Conservation (phyloP, 2,329 filamentous ascomycete genomes). For the Botrytis medusae region DNA sequence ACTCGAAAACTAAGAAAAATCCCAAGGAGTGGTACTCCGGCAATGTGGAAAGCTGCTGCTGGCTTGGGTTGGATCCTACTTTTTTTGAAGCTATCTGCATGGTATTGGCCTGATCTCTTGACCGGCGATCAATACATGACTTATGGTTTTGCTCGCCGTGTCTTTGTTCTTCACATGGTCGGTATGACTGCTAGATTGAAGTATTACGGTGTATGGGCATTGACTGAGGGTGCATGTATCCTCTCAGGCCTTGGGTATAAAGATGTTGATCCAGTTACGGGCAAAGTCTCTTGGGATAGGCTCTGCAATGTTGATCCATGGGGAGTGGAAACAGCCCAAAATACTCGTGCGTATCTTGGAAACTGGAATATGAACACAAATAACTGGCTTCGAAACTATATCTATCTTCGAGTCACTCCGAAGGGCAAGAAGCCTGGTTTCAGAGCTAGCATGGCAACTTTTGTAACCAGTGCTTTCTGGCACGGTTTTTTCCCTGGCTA, state of each 20-base stretch:
- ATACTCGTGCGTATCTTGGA: constrained; percentile 85
- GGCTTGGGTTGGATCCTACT: constrained; percentile 78
- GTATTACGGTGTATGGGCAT: constrained; percentile 93
- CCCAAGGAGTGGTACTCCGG: constrained; percentile 84
- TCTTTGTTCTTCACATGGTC: constrained; percentile 82
- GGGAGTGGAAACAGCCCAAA: constrained; percentile 86
- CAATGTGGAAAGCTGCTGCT: constrained; percentile 68
- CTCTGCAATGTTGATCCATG: constrained; percentile 86
- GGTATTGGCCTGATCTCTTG: constrained; percentile 64
- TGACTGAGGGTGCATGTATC: constrained; percentile 94
- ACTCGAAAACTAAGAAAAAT: constrained; percentile 91
- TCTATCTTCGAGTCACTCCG: constrained; percentile 93
- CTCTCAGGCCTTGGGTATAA: constrained; percentile 92
- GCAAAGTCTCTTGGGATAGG: constrained; percentile 85
- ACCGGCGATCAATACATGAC: constrained; percentile 65
- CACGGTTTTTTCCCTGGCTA: constrained; percentile 98
- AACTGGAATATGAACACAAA: constrained; percentile 99
- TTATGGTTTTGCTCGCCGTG: constrained; percentile 67
- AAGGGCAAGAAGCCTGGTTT: constrained; percentile 96
- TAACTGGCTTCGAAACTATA: constrained; percentile 91
- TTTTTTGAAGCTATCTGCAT: constrained; percentile 70
- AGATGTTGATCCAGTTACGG: constrained; percentile 80
- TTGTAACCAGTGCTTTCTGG: constrained; percentile 93
- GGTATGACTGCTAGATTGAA: constrained; percentile 81
- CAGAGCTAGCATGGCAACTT: constrained; percentile 88